Percentiles rank a stretch among this genome's conserved stretches.
phyloP scores from a whole-genome alignment of 371 early-diverging fungal species.

The Umbelopsis sp. region DNA sequence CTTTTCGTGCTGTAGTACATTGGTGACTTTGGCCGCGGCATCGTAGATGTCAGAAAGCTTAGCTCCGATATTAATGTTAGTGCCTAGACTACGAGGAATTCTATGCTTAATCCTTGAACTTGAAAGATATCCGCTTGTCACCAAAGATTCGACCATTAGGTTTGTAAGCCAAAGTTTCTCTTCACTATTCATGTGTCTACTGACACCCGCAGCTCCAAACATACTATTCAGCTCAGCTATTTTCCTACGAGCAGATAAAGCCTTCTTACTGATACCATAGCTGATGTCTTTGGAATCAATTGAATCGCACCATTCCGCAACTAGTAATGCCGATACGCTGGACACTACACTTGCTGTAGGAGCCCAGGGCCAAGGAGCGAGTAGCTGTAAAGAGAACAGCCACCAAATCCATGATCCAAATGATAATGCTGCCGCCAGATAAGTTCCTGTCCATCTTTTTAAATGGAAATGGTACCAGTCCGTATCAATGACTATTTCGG shows the following conservation, averaged over 20 bases:
- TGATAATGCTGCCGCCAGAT: neutral
- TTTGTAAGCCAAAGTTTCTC: neutral
- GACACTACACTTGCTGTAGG: neutral
- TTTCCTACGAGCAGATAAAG: neutral
- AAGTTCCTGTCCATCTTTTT: neutral
- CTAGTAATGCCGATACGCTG: neutral
- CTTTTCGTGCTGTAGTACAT: constrained; percentile 3
- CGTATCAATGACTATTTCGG: neutral
- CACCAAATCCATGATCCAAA: neutral
- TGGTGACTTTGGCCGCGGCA: neutral
- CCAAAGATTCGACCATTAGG: neutral
- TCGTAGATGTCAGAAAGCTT: neutral
- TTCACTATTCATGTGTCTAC: neutral
- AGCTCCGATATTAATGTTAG: neutral
- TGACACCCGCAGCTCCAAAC: neutral
- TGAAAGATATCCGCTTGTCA: neutral
- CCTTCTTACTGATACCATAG: neutral
- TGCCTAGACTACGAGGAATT: too few relatives aligned
- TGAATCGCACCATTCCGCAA: neutral
- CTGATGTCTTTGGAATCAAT: neutral
- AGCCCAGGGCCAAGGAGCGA: neutral
- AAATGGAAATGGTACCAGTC: neutral
- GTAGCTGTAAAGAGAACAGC: neutral
- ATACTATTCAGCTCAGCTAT: neutral
- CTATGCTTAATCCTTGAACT: neutral